Conservation (phyloP, 345 rosid genomes). For the Dovyalis caffra region DNA sequence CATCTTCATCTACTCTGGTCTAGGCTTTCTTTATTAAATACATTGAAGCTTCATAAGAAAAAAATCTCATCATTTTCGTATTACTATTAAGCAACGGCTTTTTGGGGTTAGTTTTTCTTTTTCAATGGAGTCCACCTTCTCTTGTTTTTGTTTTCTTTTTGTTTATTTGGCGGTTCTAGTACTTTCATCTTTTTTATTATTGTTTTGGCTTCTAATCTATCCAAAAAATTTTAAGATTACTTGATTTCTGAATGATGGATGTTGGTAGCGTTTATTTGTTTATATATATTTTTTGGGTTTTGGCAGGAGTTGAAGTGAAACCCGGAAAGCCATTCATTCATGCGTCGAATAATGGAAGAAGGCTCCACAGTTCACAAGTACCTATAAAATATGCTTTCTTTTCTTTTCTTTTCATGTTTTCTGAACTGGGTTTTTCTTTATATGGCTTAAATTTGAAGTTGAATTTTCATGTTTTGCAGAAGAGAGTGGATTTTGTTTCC, state of each 20-base stretch:
- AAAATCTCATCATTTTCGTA: not conserved
- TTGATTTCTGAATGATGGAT: not conserved
- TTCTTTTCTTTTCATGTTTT: not conserved
- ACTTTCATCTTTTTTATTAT: not conserved
- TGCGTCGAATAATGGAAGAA: constrained; percentile 20
- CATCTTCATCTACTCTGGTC: too few relatives aligned
- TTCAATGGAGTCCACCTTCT: not conserved
- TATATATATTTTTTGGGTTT: not conserved
- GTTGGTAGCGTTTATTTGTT: too few relatives aligned
- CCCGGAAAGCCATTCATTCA: constrained; percentile 60
- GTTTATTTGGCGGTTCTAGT: not conserved
- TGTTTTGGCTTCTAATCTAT: not conserved
- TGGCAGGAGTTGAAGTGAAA: constrained; percentile 67
- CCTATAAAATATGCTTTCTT: not conserved
- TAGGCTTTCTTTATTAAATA: not conserved
- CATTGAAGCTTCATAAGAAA: not conserved
- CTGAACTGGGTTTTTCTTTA: not conserved
- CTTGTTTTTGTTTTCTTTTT: too few relatives aligned
- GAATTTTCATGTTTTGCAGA: not conserved
- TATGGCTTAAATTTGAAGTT: not conserved
- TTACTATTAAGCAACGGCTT: not conserved
- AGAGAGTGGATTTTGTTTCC: not conserved
- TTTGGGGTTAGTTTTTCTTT: not conserved
- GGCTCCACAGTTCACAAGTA: constrained; percentile 79
- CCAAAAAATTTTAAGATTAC: too few relatives aligned